phyloP scores from a whole-genome alignment of 2,329 filamentous ascomycete genomes.

The Cryoendolithus antarcticus region DNA sequence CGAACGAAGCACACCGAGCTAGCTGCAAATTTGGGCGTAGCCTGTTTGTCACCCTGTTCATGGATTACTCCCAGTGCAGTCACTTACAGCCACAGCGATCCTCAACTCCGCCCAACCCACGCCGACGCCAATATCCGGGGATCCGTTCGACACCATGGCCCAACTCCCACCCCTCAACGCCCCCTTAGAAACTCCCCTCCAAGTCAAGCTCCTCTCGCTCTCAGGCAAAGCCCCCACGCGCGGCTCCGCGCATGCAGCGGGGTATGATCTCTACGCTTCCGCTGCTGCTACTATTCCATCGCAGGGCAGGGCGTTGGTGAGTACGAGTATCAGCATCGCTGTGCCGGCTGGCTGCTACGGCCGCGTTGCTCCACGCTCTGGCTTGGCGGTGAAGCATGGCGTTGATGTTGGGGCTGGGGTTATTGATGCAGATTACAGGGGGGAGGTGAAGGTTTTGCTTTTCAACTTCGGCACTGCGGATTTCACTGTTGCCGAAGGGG shows the following conservation, averaged over 20 bases:
- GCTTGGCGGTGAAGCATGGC: constrained; percentile 79
- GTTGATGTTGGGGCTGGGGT: constrained; percentile 95
- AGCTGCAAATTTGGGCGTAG: constrained; percentile 23
- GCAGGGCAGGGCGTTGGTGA: constrained; percentile 72
- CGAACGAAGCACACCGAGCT: constrained; percentile 55
- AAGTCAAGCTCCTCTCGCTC: constrained; percentile 77
- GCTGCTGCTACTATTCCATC: constrained; percentile 64
- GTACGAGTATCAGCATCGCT: constrained; percentile 83
- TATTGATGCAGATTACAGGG: constrained; percentile 94
- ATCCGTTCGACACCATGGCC: constrained; percentile 12
- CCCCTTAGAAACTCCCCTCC: constrained; percentile 46
- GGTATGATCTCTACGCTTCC: constrained; percentile 80
- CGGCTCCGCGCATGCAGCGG: constrained; percentile 78
- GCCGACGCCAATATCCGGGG: constrained; percentile 19
- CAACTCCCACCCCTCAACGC: constrained; percentile 21
- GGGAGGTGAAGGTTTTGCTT: constrained; percentile 83
- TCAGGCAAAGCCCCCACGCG: constrained; percentile 74
- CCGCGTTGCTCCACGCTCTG: constrained; percentile 79
- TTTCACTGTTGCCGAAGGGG: constrained; percentile 70
- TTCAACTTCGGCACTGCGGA: constrained; percentile 83
- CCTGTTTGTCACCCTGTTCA: constrained; percentile 13
- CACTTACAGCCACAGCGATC: constrained; percentile 16
- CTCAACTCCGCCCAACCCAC: constrained; percentile 24
- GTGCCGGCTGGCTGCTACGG: constrained; percentile 87
- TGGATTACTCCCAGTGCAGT: background rate